These are phyloP conservation scores for Salvia hispanica DNA, from an alignment of 257 asterid genomes.

Conservation along the genomic window DNA sequence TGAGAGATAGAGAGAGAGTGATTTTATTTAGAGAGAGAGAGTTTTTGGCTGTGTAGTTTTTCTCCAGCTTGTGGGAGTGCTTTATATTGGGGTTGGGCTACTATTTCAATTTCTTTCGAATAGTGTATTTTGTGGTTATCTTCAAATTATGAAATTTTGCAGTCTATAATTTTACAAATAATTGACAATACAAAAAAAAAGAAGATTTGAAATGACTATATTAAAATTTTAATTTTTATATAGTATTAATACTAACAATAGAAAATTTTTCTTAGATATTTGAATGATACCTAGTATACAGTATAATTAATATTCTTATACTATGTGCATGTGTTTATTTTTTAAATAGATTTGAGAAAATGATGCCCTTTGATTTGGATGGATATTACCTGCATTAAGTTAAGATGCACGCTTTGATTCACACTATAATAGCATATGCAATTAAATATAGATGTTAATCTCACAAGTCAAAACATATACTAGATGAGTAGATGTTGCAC, in stretches of 20 bases:
- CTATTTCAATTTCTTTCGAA: slow-evolving; percentile 19
- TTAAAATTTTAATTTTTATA: too few species aligned
- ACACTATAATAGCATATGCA: neutral
- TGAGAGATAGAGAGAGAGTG: neutral
- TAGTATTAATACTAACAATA: too few species aligned
- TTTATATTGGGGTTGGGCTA: slow-evolving; percentile 36
- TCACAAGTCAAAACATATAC: too few species aligned
- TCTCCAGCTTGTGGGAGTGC: slow-evolving; percentile 31
- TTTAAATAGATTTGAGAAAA: neutral
- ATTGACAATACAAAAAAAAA: too few species aligned
- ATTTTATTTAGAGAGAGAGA: slow-evolving; percentile 7
- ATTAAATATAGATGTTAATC: neutral
- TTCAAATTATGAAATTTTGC: too few species aligned
- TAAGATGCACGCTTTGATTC: neutral
- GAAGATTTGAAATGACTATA: too few species aligned
- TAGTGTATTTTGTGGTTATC: neutral
- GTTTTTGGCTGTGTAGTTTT: slow-evolving; percentile 26
- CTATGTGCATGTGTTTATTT: too few species aligned
- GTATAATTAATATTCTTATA: too few species aligned
- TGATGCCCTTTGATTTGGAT: neutral
- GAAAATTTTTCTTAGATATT: too few species aligned
- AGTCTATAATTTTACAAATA: too few species aligned
- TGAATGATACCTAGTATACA: too few species aligned
- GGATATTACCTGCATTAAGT: neutral
- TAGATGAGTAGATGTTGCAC: neutral